phyloP scores from a whole-genome alignment of 306 rosid genomes.

The Rubus idaeus region DNA sequence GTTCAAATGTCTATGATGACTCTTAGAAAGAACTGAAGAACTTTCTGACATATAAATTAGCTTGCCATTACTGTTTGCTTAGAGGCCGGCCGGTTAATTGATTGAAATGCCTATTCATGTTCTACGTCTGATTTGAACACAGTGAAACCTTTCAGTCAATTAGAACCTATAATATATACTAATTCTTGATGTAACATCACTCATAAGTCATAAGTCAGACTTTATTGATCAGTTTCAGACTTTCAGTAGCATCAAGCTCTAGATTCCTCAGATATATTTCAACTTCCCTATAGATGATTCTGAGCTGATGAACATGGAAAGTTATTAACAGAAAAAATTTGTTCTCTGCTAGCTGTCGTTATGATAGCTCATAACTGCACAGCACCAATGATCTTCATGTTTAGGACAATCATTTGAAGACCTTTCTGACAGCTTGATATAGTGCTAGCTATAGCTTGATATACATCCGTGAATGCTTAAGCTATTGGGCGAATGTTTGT shows the following conservation, averaged over 20 bases:
- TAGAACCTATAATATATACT: neutral
- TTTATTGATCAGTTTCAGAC: neutral
- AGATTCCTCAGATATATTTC: conserved; percentile 9
- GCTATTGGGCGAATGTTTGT: neutral
- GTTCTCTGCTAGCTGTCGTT: neutral
- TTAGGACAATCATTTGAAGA: neutral
- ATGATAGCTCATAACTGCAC: neutral
- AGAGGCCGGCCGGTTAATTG: too few species aligned
- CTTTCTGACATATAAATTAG: too few species aligned
- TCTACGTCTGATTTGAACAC: neutral
- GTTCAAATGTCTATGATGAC: too few species aligned
- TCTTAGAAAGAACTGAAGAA: too few species aligned
- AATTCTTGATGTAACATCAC: neutral
- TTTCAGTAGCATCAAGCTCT: neutral
- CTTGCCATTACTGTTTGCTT: too few species aligned
- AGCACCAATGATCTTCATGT: neutral
- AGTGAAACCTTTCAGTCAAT: neutral
- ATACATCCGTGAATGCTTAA: neutral
- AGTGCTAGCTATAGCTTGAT: neutral
- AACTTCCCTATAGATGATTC: neutral
- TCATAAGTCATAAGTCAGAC: neutral
- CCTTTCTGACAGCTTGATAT: too few species aligned
- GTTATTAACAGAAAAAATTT: neutral
- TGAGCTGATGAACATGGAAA: neutral
- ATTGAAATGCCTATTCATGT: too few species aligned